Evolutionary conservation across 768 basidiomycete species (phyloP).

Genomic region (Mycena venus): DNA sequence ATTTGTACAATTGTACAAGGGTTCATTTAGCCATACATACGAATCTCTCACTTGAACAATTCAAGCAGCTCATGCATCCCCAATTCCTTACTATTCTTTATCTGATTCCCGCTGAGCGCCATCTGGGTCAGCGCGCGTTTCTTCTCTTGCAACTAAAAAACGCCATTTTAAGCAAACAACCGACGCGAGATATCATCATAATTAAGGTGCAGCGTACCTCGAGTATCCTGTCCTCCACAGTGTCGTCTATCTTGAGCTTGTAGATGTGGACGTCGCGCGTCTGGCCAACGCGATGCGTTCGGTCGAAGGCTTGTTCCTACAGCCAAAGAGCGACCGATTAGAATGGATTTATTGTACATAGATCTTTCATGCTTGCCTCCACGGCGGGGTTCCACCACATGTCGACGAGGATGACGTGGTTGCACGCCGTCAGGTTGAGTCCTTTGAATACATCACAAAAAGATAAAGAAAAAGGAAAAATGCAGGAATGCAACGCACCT

Average conservation of each 20-base stretch:
- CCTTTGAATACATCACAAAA: slow-evolving; percentile 56
- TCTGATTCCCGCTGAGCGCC: slow-evolving; percentile 87
- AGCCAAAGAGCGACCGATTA: no score
- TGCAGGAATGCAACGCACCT: slow-evolving; percentile 60
- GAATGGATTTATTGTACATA: not conserved
- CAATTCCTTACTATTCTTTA: slow-evolving; percentile 86
- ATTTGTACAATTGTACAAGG: no score
- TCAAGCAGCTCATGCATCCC: slow-evolving; percentile 88
- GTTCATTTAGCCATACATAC: no score
- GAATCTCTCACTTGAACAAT: slow-evolving; percentile 77
- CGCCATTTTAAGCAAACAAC: not conserved
- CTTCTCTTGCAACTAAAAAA: slow-evolving; percentile 81
- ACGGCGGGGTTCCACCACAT: slow-evolving; percentile 96
- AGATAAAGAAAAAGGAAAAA: no score
- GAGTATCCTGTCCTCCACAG: slow-evolving; percentile 91
- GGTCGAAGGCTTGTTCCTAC: slow-evolving; percentile 91
- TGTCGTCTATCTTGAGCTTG: slow-evolving; percentile 88
- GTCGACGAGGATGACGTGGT: slow-evolving; percentile 93
- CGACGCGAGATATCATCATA: not conserved
- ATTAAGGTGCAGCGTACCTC: slow-evolving; percentile 52
- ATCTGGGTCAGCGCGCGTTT: slow-evolving; percentile 89
- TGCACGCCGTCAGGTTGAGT: slow-evolving; percentile 92
- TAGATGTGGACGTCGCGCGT: slow-evolving; percentile 88
- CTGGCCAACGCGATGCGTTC: slow-evolving; percentile 92
- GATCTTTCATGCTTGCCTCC: slow-evolving; percentile 60